Percentiles rank a stretch among this genome's conserved stretches.
phyloP scores from a whole-genome alignment of 768 basidiomycete genomes.

The Kondoa subrosea region DNA sequence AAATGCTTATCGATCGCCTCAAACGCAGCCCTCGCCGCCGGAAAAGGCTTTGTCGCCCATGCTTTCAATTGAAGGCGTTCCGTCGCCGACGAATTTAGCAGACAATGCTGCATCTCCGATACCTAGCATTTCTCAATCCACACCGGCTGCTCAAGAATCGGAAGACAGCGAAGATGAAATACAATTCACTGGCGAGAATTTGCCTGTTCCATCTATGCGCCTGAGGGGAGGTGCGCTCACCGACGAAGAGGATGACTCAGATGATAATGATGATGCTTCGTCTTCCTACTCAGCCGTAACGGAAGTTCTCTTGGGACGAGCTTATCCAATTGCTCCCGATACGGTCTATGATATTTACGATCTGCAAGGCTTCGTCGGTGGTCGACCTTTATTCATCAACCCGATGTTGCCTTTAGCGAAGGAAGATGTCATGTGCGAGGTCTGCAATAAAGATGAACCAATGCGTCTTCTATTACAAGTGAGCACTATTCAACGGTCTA shows the following conservation, averaged over 20 bases:
- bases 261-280: not conserved
- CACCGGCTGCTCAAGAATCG: not conserved
- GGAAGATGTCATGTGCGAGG: not conserved
- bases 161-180: not conserved
- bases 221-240: not conserved
- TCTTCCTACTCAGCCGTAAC: no score
- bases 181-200: not conserved
- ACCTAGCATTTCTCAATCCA: not conserved
- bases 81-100: no score
- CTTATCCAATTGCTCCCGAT: no score
- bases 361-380: not conserved
- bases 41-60: not conserved
- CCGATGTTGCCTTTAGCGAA: not conserved
- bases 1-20: not conserved
- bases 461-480: not conserved
- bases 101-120: no score
- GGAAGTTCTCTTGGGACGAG: no score
- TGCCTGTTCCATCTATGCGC: not conserved
- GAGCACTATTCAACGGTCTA: not conserved
- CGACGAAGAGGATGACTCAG: not conserved
- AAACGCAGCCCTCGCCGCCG: not conserved
- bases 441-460: not conserved
- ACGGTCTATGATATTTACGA: not conserved
- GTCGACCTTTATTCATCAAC: not conserved
- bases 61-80: no score